Evolutionary conservation across 2,329 filamentous ascomycete genomes (phyloP).

Genomic region (Stagonosporopsis vannaccii): DNA sequence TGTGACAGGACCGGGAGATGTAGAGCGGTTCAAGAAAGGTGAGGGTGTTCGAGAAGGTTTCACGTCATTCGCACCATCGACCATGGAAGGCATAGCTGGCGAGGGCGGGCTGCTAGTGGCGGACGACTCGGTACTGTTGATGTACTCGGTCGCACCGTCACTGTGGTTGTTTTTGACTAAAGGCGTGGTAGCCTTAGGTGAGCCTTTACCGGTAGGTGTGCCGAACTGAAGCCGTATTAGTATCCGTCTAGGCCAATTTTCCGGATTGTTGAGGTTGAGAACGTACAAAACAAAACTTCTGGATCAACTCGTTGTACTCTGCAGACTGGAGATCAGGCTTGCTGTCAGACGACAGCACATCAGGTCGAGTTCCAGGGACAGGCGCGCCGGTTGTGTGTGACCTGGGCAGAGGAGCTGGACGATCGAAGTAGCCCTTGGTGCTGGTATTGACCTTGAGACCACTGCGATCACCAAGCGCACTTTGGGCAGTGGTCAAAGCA

Average conservation of each 20-base stretch:
- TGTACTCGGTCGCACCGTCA: constrained; percentile 43
- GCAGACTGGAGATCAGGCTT: constrained; percentile 80
- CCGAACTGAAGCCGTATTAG: constrained; percentile 59
- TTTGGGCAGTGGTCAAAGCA: constrained; percentile 78
- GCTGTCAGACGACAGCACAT: constrained; percentile 61
- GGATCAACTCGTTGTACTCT: constrained; percentile 94
- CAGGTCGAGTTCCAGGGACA: constrained; percentile 56
- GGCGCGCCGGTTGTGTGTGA: constrained; percentile 34
- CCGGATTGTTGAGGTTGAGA: constrained; percentile 53
- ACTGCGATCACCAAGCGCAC: constrained; percentile 65
- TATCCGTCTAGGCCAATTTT: constrained; percentile 47
- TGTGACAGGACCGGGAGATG: constrained; percentile 53
- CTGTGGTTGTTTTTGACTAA: constrained; percentile 30
- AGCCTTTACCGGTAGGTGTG: constrained; percentile 53
- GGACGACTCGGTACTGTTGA: constrained; percentile 42
- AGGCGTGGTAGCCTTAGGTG: constrained; percentile 42
- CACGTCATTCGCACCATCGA: constrained; percentile 52
- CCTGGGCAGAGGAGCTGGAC: constrained; percentile 52
- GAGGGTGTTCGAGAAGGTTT: constrained; percentile 38
- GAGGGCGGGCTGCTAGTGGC: constrained; percentile 48
- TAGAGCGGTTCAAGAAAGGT: constrained; percentile 50
- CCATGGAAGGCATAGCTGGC: constrained; percentile 39
- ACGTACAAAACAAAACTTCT: constrained; percentile 99
- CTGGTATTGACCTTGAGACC: constrained; percentile 47
- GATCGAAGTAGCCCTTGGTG: constrained; percentile 44